Percentiles rank a stretch among this genome's conserved stretches.
Evolutionary conservation across 2,329 filamentous ascomycete genomes (phyloP).

Genomic region (Fusarium ramigenum): DNA sequence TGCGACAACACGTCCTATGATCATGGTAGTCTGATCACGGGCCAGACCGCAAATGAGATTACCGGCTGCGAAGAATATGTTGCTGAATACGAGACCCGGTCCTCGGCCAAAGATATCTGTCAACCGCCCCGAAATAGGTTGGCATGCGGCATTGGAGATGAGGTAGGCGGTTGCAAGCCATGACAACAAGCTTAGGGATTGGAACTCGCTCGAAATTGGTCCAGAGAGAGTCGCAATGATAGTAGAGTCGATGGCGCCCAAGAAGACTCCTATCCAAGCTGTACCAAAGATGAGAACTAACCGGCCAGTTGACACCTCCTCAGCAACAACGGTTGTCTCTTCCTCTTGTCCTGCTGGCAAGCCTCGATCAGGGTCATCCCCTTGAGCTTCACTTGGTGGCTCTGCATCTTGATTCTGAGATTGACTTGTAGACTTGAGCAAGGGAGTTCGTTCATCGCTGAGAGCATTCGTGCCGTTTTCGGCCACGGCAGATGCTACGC

Average conservation of each 20-base stretch:
- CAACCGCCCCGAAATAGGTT: conserved; percentile 84
- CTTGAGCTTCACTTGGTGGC: conserved; percentile 14
- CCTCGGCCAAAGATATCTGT: conserved; percentile 90
- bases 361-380: conserved; percentile 1
- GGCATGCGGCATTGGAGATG: conserved; percentile 86
- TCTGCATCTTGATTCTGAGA: conserved; percentile 7
- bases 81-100: conserved; percentile 80
- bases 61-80: conserved; percentile 80
- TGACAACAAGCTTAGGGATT: conserved; percentile 81
- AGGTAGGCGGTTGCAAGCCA: conserved; percentile 91
- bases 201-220: conserved; percentile 85
- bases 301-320: conserved; percentile 58
- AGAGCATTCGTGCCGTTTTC: conserved; percentile 16
- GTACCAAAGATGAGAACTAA: conserved; percentile 65
- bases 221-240: conserved; percentile 87
- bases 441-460: conserved; percentile 40
- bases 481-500: conserved; percentile 26
- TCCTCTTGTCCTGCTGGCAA: conserved; percentile 46
- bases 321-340: conserved; percentile 58
- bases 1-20: conserved; percentile 80
- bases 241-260: conserved; percentile 76
- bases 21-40: conserved; percentile 71
- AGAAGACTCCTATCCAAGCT: conserved; percentile 68
- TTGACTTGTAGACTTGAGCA: conserved; percentile 37
- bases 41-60: conserved; percentile 87